Base-by-base conservation (phyloP, 768 basidiomycete genomes). In the Suillus lakei region DNA sequence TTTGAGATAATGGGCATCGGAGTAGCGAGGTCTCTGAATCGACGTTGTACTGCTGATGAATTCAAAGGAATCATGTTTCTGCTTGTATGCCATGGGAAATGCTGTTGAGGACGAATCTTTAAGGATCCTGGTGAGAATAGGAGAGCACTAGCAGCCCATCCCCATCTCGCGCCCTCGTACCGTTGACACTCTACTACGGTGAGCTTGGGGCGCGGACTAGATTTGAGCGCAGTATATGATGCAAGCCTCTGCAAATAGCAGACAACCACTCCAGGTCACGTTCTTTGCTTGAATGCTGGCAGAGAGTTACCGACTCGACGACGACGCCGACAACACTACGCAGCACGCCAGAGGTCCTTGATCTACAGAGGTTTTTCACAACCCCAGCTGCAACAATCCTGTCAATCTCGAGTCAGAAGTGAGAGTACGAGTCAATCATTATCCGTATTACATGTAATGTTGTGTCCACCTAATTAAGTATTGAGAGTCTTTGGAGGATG, bases 1-100 rank as follows among this genome's bases (percentile, higher is more conserved):
- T 86, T 50, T 95, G 74, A 80, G 53, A n/a, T 30, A 3, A 32
- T 34, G 26, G 5, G 32, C 44, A 10, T 64, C 7, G 9, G 21
- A 26, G 43, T 23, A 48, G 15, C 59, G 26, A 54, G 16, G 41
- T 50, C 5, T 39, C 23, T 4, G n/a, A 28, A 41, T 21, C 26
- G 10, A 21, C 6, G 38, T 41, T 41, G 38, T 41, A 38, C 9
- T 26, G 28, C 38, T 58, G 4, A 34, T 34, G n/a, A n/a, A n/a
- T 34, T 5, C 8, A 34, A 38, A 15, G 15, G 34, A 21, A 5
- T 41, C 18, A 18, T 28, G 18, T 13, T n/a, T n/a, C n/a, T n/a
- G 6, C 10, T 7, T 59, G 16, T 21, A 18, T 54, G 21, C 4
- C 4, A 39, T 1, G 23, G n/a, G n/a, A n/a, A n/a, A 16, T 1